Percentiles rank a stretch among this genome's conserved stretches.
phyloP scores from a whole-genome alignment of 331 rosid genomes.

The Saraca asoca region DNA sequence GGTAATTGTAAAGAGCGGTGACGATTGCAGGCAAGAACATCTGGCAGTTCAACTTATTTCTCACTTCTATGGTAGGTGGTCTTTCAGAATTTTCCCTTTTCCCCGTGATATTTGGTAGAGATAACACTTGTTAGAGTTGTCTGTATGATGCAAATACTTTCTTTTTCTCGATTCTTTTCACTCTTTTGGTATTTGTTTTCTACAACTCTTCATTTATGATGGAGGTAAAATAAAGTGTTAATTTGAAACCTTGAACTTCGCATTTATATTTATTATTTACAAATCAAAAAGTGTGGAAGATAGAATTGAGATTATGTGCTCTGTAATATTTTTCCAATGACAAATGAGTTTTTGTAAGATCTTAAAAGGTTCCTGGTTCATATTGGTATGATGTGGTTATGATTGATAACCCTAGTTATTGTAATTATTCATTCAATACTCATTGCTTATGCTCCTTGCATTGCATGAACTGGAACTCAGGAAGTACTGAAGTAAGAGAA shows the following conservation, averaged over 20 bases:
- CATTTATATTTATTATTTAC: conserved; percentile 2
- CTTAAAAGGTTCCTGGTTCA: background rate
- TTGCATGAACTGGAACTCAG: background rate
- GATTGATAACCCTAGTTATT: background rate
- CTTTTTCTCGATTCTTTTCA: conserved; percentile 1
- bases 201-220: conserved; percentile 15
- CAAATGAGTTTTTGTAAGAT: background rate
- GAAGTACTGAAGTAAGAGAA: background rate
- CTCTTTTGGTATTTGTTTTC: conserved; percentile 21
- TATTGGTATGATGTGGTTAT: background rate
- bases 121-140: conserved; percentile 20
- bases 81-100: conserved; percentile 29
- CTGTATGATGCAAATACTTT: conserved; percentile 19
- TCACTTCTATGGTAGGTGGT: conserved; percentile 77
- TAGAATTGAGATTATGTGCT: background rate
- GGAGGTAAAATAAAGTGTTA: conserved; percentile 10
- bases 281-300: background rate
- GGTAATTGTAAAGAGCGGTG: conserved; percentile 98
- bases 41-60: conserved; percentile 97
- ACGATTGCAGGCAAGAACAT: conserved; percentile 99
- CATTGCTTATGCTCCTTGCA: background rate
- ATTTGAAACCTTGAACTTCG: conserved; percentile 1
- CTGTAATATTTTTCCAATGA: background rate
- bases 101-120: conserved; percentile 3
- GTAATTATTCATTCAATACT: conserved; percentile 16